Base-by-base conservation (phyloP, 257 asterid species). In the Nicotiana sylvestris region DNA sequence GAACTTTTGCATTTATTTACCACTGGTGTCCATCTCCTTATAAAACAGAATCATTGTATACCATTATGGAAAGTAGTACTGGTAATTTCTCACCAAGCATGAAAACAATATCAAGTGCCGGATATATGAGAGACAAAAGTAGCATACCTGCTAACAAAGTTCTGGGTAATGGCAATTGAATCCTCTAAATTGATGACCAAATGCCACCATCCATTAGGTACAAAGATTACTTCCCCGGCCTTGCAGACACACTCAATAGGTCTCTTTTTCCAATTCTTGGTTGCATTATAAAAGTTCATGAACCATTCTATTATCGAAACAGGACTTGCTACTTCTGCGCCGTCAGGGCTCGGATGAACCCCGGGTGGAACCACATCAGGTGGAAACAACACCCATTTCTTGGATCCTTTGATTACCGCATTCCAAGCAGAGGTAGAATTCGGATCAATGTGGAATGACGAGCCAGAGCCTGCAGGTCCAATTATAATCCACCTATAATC, bases 131-230 rank as follows among this genome's bases (percentile, higher is more conserved):
- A 33, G 67, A 69, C 30, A 60, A 25, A 68, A 72, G 76, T 2
- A 57, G 74, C 61, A 81, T 91, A 96, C 99, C 99, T 91, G 96
- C 98, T 91, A 66, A 94, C 99, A 85, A 86, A 96, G 78, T 96
- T 96, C 84, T 96, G 99, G 0, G 99, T 96, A 78, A 96, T 94
- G 83, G 99, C 99, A 85, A 94, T 95, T 32, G 98, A 94, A 86
- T 96, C 98, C 81, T 96, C 98, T 2, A 96, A 84, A 86, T 96
- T 96, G 85, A 96, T 91, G 66, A 96, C 99, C 93, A 96, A 88
- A 93, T 96, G 98, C 98, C 99, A 96, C 99, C 99, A 96, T 82
- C 99, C 99, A 84, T 91, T 93, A 43, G 99, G 99, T 83, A 94
- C 98, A 83, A 94, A 96, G 33, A 96, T 88, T 53, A 94, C 95